Evolutionary conservation across 208 protist genomes (phyloP), one percentile per base, ranked within the genome.

Genomic region (Strigomonas oncopelti): DNA sequence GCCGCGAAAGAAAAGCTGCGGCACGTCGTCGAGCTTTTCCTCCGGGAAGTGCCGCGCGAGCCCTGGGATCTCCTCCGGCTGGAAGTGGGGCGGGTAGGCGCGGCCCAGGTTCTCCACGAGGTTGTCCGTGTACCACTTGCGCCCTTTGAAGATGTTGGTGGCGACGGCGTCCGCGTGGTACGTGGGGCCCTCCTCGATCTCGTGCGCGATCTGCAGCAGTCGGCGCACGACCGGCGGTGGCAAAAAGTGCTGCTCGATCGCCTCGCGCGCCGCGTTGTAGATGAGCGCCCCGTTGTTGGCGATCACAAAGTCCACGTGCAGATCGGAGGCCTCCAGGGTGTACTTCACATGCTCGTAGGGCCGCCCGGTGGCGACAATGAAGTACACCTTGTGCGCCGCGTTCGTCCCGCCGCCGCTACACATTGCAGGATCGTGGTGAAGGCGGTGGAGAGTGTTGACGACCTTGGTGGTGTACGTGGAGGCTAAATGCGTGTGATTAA

Each of bases 271-370:
- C 16, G 55, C n/a, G 13, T 42, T 36, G 48, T 65, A 65, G 45
- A 72, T 59, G 28, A 42, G 45, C 24, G 80, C 76, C n/a, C 80
- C 80, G 61, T 85, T 85, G 36, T 65, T 76, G 36, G 75, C 72
- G 57, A 85, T 81, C 13, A 82, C 48, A 59, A 77, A 82, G 48
- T 67, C 71, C 16, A 69, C 69, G 1, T 60, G 31, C 8, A 82
- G 28, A 16, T 61, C 54, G 42, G 61, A 69, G 22, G 48, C 65
- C 9, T 72, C 42, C 34, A 85, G 36, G n/a, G 69, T 76, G 27
- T 71, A 59, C 31, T 82, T 60, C 16, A 85, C 80, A 74, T 78
- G 64, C 8, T 62, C 46, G 14, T 64, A 59, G 7, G 80, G 69
- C 14, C 80, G 71, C 24, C 80, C 80, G n/a, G 80, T 81, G 13